Evolutionary conservation across 495 filamentous ascomycete genomes (phyloP), one percentile per base, ranked within the genome.

Genomic region (Penicillium mononematosum): DNA sequence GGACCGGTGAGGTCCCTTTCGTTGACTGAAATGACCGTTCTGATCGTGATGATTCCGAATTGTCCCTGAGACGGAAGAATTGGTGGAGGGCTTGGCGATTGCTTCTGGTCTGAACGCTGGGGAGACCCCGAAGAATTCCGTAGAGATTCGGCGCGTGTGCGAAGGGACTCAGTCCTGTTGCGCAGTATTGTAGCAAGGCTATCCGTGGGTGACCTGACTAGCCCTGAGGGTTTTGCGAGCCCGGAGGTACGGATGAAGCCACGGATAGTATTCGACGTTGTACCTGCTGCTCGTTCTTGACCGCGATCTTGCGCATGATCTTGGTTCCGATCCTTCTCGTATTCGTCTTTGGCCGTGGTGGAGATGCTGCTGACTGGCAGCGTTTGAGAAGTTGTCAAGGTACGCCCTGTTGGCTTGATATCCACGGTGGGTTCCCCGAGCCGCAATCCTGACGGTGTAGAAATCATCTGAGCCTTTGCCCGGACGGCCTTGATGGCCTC

Each of bases 191-290:
- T 49, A 10, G 61, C 61, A 17, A 65, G 59, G 25, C 60, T 64
- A 48, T 69, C 72, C 20, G 67, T 70, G n/a, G 67, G 64, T 41
- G 70, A 70, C 47, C 61, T 71, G 1, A 58, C 63, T 16, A 67
- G 56, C 12, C 66, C 60, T 11, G 60, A 59, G 20, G 70, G 63
- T 41, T 58, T 70, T 46, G 59, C 65, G 34, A 68, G 62, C 36
- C 66, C 75, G 52, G 67, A 58, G 48, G 64, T 75, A 75, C 66
- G 75, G 71, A 72, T 77, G 74, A 66, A 74, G 45, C 73, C 74
- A 76, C 68, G 71, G 48, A 72, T 72, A 66, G 64, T 64, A 34
- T 50, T 64, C 10, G 61, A 53, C 19, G 54, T 58, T 62, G 67
- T 62, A 39, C 38, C 31, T 36, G 43, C 27, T 53, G 19, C 50